Base-by-base conservation (phyloP, 768 basidiomycete genomes). In the Mycena latifolia region DNA sequence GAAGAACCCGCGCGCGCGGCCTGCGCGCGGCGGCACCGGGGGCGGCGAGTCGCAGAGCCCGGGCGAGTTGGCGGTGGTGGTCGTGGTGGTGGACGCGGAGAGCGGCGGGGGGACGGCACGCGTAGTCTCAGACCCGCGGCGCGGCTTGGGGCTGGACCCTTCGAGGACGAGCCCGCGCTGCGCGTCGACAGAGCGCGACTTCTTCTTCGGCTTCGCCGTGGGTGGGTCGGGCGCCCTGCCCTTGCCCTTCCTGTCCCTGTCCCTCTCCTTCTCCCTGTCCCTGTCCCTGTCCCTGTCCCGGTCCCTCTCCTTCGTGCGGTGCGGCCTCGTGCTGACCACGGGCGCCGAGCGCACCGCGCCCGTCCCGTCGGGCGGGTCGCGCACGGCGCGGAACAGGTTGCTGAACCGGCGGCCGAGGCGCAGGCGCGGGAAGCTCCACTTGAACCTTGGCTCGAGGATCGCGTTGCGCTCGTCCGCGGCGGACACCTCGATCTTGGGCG, bases 401-500 rank as follows among this genome's bases (percentile, higher is more conserved):
- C 61, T 55, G 31, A 70, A 43, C 3, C 65, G 65, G 14, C 58
- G 52, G 12, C 56, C 47, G 17, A 70, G 50, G 11, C 31, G 22
- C 15, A 62, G 11, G 28, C 56, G 37, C 29, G 48, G 47, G 8
- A 65, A 33, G 14, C 56, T 61, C 69, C 69, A 70, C 54, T 66
- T 66, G 53, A 37, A 63, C 20, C 47, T 24, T 18, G 69, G 60
- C 55, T 66, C 69, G 17, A 61, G 52, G 35, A 70, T 70, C 5
- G 69, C 69, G 53, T 59, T 61, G 31, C 61, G 61, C 27, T 70
- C 65, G 65, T 70, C 69, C 9, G 46, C 60, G 27, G 55, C 61
- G 33, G 68, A 69, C 25, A 69, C 64, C 22, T 15, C 48, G 47
- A 70, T 65, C 8, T 31, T 43, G 1, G 68, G 68, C 22, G 61